These are phyloP conservation scores for Lathyrus oleraceus DNA, from an alignment of 306 rosid species.

Conservation along the genomic window DNA sequence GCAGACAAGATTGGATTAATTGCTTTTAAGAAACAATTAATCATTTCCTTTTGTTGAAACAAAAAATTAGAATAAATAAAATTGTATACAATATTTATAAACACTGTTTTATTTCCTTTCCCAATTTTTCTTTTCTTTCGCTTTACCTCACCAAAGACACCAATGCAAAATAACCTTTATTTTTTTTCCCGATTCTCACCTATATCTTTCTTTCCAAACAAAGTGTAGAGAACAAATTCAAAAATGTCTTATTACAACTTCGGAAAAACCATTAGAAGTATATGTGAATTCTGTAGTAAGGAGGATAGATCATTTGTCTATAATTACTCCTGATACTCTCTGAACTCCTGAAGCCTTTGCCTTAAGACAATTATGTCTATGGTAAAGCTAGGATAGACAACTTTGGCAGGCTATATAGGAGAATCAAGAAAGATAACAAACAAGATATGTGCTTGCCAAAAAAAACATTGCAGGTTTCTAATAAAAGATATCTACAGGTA, in stretches of 20 bases:
- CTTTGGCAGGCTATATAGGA: conserved; percentile 22
- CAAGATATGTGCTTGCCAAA: conserved; percentile 7
- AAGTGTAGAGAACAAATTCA: background rate
- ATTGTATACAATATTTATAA: no score
- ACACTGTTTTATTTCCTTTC: no score
- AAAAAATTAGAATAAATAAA: no score
- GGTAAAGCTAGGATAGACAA: conserved; percentile 26
- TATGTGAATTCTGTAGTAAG: no score
- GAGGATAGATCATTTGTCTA: background rate
- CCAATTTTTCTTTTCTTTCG: no score
- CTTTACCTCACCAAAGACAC: no score
- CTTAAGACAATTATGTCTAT: background rate
- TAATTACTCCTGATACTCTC: background rate
- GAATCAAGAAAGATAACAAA: conserved; percentile 32
- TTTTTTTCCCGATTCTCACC: background rate
- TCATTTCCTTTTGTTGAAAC: no score
- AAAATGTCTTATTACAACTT: no score
- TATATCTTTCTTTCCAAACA: background rate
- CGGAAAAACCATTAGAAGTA: no score
- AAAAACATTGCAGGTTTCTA: conserved; percentile 23
- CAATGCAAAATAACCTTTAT: no score
- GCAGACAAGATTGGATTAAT: conserved; percentile 4
- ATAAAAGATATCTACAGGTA: conserved; percentile 32
- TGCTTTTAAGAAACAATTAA: background rate
- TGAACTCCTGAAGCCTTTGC: background rate